Base-by-base conservation (phyloP, 306 rosid species). In the Lithocarpus polystachyus region DNA sequence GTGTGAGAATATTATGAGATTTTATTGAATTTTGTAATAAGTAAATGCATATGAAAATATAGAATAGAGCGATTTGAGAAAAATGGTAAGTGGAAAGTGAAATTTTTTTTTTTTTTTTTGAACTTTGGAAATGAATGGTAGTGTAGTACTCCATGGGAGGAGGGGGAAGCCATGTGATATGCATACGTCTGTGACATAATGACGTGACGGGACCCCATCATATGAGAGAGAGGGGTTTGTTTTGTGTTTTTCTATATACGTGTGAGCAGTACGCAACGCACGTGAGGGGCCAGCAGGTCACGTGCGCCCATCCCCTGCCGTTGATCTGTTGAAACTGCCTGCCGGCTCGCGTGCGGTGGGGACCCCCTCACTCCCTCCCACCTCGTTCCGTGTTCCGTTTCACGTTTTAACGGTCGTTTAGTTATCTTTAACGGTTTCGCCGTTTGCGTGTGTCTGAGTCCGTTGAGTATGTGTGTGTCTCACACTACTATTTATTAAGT, bases 311-410 rank as follows among this genome's bases (percentile, higher is more conserved):
- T 82, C 79, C 91, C 86, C 69, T 76, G 81, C 84, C 81, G 87
- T 82, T 84, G 83, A 80, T 89, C 72, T 74, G 79, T 51, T n/a
- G 5, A 15, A 52, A 20, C 33, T 56, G 57, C 31, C 61, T 74
- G 81, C 84, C 72, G 61, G 75, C 87, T 78, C 84, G 94, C 86
- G 91, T 92, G 92, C 88, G 88, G 90, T 90, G 89, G 92, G 93
- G 88, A 80, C 90, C 90, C 5, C 31, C 67, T 37, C 37, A 22
- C 57, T 23, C 37, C 35, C 23, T 24, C 15, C 2, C 74, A 12
- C 40, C 76, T 23, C 54, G 73, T 40, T 64, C 4, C 57, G 72
- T 18, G 80, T 67, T 31, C 81, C 65, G 55, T 77, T 55, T 59
- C 22, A 57, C 31, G 53, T 48, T 13, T 23, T 86, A 68, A 84